Conservation (phyloP, 2,329 filamentous ascomycete genomes). For the Cladosporium sp. region DNA sequence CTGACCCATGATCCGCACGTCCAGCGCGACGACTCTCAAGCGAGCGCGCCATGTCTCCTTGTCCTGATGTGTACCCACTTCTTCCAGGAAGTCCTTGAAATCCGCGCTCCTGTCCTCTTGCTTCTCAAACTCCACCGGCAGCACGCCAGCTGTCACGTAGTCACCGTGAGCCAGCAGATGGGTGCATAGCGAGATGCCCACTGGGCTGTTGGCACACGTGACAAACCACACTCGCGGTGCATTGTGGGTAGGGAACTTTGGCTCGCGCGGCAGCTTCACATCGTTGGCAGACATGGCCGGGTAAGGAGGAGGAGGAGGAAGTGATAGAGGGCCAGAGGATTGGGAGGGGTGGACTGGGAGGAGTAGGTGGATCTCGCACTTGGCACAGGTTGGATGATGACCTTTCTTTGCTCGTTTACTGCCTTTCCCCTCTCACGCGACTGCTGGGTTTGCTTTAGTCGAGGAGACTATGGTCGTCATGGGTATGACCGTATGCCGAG, state of each 20-base stretch:
- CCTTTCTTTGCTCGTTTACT: slow-evolving; percentile 9
- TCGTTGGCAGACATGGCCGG: slow-evolving; percentile 20
- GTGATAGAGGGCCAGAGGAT: neutral
- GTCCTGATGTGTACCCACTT: slow-evolving; percentile 38
- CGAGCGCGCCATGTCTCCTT: slow-evolving; percentile 77
- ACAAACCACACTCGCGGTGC: slow-evolving; percentile 87
- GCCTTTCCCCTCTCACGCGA: slow-evolving; percentile 6
- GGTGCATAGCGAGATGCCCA: slow-evolving; percentile 75
- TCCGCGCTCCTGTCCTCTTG: slow-evolving; percentile 66
- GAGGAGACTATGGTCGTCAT: no score
- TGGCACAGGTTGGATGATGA: slow-evolving; percentile 2
- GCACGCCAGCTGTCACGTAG: slow-evolving; percentile 78
- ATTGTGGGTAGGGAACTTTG: slow-evolving; percentile 56
- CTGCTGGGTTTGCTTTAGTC: neutral
- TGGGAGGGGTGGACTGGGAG: neutral
- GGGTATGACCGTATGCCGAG: neutral
- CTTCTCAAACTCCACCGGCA: slow-evolving; percentile 69
- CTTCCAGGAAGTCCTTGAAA: slow-evolving; percentile 72
- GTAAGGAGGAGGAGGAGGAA: neutral
- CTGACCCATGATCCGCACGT: slow-evolving; percentile 59
- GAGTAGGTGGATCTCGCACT: slow-evolving; percentile 7
- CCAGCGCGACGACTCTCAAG: slow-evolving; percentile 58
- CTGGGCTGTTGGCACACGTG: slow-evolving; percentile 77
- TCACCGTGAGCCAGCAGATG: slow-evolving; percentile 87
- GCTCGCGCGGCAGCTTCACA: slow-evolving; percentile 31